These are phyloP conservation scores for Dendrobium catenatum DNA, from an alignment of 106 monocot genomes.

Conservation along the genomic window DNA sequence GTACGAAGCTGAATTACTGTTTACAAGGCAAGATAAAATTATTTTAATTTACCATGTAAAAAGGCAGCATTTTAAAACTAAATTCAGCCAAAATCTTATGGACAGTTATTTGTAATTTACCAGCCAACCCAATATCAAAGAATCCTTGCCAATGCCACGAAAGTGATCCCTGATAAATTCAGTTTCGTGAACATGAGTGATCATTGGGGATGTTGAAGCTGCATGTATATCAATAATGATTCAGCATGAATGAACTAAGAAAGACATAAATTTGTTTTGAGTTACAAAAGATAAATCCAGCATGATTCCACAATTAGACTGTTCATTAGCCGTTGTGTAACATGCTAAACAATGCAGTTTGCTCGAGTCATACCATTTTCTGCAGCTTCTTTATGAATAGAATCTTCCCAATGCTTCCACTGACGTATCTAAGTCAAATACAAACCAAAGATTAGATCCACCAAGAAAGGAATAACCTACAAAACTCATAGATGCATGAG, in stretches of 20 bases:
- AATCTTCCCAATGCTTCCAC: constrained; percentile 62
- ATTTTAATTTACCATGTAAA: neutral
- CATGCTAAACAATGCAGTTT: neutral
- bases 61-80: neutral
- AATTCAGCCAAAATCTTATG: neutral
- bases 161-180: constrained; percentile 56
- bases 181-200: constrained; percentile 41
- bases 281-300: neutral
- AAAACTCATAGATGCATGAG: neutral
- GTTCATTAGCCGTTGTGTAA: neutral
- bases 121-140: constrained; percentile 44
- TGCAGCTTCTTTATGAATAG: constrained; percentile 31
- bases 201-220: constrained; percentile 18
- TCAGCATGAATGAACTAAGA: neutral
- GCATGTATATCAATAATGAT: constrained; percentile 5
- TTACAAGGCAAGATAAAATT: neutral
- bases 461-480: neutral
- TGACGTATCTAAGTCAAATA: constrained; percentile 34
- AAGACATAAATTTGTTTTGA: neutral
- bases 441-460: neutral
- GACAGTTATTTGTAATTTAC: constrained; percentile 19
- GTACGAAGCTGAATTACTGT: neutral
- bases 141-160: constrained; percentile 38
- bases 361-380: constrained; percentile 23
- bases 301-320: neutral